Evolutionary conservation across 1,139 yeast species (phyloP).

Genomic region (Blastobotrys elegans): DNA sequence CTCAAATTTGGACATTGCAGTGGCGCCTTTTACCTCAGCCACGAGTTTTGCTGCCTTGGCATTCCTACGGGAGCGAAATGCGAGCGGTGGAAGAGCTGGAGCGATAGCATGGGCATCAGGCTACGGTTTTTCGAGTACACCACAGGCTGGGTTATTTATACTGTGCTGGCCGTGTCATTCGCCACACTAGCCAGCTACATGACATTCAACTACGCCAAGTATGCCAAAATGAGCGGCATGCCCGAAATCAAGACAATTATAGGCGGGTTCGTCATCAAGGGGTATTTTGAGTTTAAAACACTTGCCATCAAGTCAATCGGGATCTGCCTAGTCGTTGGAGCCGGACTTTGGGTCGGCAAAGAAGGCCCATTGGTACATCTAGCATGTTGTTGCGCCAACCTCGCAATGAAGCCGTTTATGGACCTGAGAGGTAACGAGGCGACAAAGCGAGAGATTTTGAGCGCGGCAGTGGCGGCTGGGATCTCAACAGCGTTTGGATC

Average conservation of each 20-base stretch:
- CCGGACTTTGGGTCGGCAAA: conserved; percentile 87
- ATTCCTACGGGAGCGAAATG: conserved; percentile 33
- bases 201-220: conserved; percentile 39
- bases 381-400: conserved; percentile 60
- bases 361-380: conserved; percentile 94
- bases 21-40: conserved; percentile 35
- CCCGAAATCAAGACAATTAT: conserved; percentile 61
- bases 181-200: conserved; percentile 35
- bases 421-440: conserved; percentile 30
- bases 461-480: conserved; percentile 91
- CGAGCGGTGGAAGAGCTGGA: conserved; percentile 43
- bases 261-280: conserved; percentile 51
- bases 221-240: conserved; percentile 60
- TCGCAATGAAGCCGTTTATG: conserved; percentile 38
- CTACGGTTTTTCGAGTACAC: conserved; percentile 30
- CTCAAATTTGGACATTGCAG: conserved; percentile 48
- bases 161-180: conserved; percentile 33
- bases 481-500: conserved; percentile 92
- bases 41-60: conserved; percentile 37
- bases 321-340: conserved; percentile 60
- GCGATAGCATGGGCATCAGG: conserved; percentile 23
- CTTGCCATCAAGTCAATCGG: conserved; percentile 50
- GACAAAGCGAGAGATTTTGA: conserved; percentile 50
- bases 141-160: conserved; percentile 36
- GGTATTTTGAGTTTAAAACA: conserved; percentile 46